Conservation (phyloP, 345 rosid species). For the Eucalyptus cladocalyx region DNA sequence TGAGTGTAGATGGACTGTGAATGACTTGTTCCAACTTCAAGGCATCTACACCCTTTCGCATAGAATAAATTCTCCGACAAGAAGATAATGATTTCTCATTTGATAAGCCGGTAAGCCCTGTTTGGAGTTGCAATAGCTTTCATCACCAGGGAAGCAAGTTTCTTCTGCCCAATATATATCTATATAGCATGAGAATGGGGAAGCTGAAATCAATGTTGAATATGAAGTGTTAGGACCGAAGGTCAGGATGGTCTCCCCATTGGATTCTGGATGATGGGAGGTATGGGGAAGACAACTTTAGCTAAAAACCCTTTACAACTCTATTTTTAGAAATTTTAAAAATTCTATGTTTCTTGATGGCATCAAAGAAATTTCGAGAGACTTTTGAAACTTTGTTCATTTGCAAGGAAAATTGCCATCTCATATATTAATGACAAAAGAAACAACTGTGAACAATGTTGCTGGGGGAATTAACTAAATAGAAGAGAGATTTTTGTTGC, state of each 20-base stretch:
- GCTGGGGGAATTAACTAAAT: neutral
- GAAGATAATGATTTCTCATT: neutral
- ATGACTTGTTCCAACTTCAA: neutral
- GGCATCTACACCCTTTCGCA: neutral
- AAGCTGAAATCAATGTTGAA: too few species aligned
- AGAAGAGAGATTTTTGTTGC: neutral
- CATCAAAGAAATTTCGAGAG: neutral
- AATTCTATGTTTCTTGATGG: neutral
- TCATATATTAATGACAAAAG: neutral
- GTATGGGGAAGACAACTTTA: neutral
- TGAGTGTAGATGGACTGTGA: neutral
- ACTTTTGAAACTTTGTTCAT: neutral
- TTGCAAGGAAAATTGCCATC: neutral
- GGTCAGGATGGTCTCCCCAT: neutral
- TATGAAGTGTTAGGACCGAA: too few species aligned
- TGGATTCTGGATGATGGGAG: neutral
- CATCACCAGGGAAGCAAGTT: neutral
- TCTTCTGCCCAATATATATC: neutral
- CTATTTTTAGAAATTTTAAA: neutral
- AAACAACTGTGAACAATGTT: neutral
- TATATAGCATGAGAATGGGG: too few species aligned
- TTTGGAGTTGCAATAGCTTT: neutral
- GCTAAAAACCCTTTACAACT: neutral
- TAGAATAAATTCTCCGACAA: neutral
- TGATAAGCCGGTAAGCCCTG: neutral